These are phyloP conservation scores for Beauveria bassiana DNA, from an alignment of 2,329 filamentous ascomycete genomes.

Conservation along the genomic window DNA sequence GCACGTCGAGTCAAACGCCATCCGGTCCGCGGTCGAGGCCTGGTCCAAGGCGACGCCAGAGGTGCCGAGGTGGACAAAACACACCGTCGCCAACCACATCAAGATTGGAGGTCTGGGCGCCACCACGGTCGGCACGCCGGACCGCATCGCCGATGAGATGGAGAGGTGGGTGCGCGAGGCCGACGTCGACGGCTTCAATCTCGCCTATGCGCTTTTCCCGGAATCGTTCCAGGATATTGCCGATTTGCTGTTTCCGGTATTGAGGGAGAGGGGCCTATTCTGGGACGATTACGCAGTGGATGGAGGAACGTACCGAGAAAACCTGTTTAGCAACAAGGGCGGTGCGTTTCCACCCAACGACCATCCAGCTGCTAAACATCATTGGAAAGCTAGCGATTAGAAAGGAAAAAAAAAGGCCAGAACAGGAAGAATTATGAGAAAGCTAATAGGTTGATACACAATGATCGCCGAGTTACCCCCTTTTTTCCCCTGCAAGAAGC, in stretches of 20 bases:
- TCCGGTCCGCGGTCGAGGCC: constrained; percentile 41
- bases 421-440: no score
- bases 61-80: constrained; percentile 28
- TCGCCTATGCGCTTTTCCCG: constrained; percentile 35
- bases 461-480: background rate
- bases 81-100: constrained; percentile 25
- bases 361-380: constrained; percentile 31
- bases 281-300: constrained; percentile 40
- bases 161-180: constrained; percentile 38
- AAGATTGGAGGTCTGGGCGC: constrained; percentile 25
- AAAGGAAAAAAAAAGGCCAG: background rate
- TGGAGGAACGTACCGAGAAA: constrained; percentile 36
- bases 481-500: no score
- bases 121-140: constrained; percentile 23
- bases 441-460: background rate
- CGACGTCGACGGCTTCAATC: constrained; percentile 52
- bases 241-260: constrained; percentile 54
- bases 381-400: constrained; percentile 29
- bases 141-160: constrained; percentile 25
- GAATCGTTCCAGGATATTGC: constrained; percentile 60
- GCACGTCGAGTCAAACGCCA: constrained; percentile 53
- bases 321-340: constrained; percentile 30
- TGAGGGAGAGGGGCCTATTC: constrained; percentile 49
- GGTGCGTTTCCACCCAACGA: constrained; percentile 26
- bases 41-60: constrained; percentile 34